Conservation (phyloP, 179 eudicot genomes). For the Silene noctiflora region DNA sequence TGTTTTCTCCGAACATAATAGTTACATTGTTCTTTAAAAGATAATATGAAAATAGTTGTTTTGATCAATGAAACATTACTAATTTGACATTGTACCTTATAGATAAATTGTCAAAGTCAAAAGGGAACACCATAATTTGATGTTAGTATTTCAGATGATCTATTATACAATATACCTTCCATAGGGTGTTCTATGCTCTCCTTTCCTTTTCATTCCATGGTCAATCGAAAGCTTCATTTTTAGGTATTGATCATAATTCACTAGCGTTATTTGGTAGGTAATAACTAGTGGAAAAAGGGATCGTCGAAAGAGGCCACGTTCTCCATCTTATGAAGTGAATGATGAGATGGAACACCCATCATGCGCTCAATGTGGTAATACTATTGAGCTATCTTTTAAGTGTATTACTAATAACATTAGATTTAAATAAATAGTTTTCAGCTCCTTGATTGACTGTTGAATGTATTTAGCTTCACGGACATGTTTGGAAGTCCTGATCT, state of each 20-base stretch:
- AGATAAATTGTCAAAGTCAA: background rate
- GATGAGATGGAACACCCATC: slow-evolving; percentile 35
- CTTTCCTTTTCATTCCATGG: background rate
- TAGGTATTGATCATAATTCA: background rate
- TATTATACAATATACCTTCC: too few species aligned
- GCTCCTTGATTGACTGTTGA: background rate
- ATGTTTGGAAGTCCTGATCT: background rate
- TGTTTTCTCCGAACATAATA: background rate
- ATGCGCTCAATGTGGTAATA: slow-evolving; percentile 83
- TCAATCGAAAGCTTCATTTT: background rate
- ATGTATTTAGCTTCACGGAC: background rate
- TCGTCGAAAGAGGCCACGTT: slow-evolving; percentile 58
- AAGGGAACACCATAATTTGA: background rate
- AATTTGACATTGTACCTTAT: background rate
- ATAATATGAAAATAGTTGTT: background rate
- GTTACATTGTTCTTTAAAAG: background rate
- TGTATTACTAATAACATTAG: background rate
- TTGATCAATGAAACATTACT: background rate
- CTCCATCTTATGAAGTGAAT: slow-evolving; percentile 34
- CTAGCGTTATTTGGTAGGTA: slow-evolving; percentile 35
- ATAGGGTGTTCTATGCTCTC: too few species aligned
- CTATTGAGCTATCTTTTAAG: background rate
- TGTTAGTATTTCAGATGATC: background rate
- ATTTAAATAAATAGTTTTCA: background rate
- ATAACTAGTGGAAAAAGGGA: slow-evolving; percentile 42